A percentile compares a stretch with the other conserved stretches of the same genome.
phyloP scores from a whole-genome alignment of 1,284 basidiomycete species.

The Porodaedalea pini region DNA sequence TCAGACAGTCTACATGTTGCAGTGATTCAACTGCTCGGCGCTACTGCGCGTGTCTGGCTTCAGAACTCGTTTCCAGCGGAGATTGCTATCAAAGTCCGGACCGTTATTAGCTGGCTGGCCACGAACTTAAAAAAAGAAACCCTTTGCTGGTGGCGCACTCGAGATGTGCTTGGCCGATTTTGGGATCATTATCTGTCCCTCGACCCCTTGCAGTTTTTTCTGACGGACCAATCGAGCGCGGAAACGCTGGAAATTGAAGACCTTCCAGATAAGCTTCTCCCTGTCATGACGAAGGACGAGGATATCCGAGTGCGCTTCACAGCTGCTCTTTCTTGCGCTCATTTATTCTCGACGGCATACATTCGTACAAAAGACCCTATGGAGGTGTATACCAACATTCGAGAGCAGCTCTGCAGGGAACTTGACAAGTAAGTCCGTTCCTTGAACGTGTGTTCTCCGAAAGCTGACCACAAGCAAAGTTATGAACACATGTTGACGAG shows the following conservation, averaged over 20 bases:
- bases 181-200: slow-evolving; percentile 59
- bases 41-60: slow-evolving; percentile 68
- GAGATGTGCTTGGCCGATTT: slow-evolving; percentile 64
- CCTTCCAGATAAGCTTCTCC: slow-evolving; percentile 48
- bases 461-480: slow-evolving; percentile 35
- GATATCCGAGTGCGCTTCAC: slow-evolving; percentile 89
- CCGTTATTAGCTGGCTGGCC: slow-evolving; percentile 54
- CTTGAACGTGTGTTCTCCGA: slow-evolving; percentile 12
- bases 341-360: slow-evolving; percentile 49
- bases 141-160: slow-evolving; percentile 62
- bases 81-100: slow-evolving; percentile 43
- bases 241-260: slow-evolving; percentile 30
- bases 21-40: slow-evolving; percentile 60
- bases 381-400: slow-evolving; percentile 45
- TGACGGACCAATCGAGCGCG: slow-evolving; percentile 35
- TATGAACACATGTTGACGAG: slow-evolving; percentile 80
- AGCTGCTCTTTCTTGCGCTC: slow-evolving; percentile 59
- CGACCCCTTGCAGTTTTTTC: slow-evolving; percentile 57
- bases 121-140: slow-evolving; percentile 40
- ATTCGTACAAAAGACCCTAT: slow-evolving; percentile 30
- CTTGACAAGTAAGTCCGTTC: slow-evolving; percentile 43
- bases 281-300: slow-evolving; percentile 54
- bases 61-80: slow-evolving; percentile 32
- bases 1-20: slow-evolving; percentile 55
- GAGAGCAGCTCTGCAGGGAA: slow-evolving; percentile 39